Conservation (phyloP, 148 eudicot species). For the Cornus florida region DNA sequence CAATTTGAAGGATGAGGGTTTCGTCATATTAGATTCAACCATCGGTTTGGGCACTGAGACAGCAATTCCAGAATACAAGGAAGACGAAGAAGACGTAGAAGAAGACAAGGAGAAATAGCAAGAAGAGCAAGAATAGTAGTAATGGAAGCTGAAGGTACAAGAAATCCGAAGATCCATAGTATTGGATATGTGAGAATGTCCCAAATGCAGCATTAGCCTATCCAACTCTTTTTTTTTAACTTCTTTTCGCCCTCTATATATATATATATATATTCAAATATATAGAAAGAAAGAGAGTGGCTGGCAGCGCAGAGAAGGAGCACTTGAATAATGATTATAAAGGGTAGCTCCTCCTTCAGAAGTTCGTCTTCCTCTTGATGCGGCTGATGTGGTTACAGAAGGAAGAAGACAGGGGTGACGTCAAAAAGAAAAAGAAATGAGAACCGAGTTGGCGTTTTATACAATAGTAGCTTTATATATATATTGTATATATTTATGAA, state of each 20-base stretch:
- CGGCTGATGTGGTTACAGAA: neutral
- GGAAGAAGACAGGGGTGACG: slow-evolving; percentile 1
- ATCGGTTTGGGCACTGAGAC: slow-evolving; percentile 16
- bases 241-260: neutral
- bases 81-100: neutral
- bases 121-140: neutral
- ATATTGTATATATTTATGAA: too few relatives aligned
- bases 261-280: neutral
- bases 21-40: neutral
- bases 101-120: neutral
- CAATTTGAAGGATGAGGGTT: neutral
- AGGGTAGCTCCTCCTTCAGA: neutral
- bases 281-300: neutral
- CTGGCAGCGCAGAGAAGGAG: neutral
- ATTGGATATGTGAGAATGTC: neutral
- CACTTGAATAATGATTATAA: neutral
- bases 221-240: neutral
- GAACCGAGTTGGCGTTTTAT: slow-evolving; percentile 3
- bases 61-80: neutral
- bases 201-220: slow-evolving; percentile 2
- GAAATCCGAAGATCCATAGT: neutral
- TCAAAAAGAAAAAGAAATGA: slow-evolving; percentile 2
- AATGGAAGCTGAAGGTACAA: neutral
- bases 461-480: neutral
- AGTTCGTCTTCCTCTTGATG: neutral